Conservation (phyloP, 108 stramenopile species). For the Fragilaria crotonensis region DNA sequence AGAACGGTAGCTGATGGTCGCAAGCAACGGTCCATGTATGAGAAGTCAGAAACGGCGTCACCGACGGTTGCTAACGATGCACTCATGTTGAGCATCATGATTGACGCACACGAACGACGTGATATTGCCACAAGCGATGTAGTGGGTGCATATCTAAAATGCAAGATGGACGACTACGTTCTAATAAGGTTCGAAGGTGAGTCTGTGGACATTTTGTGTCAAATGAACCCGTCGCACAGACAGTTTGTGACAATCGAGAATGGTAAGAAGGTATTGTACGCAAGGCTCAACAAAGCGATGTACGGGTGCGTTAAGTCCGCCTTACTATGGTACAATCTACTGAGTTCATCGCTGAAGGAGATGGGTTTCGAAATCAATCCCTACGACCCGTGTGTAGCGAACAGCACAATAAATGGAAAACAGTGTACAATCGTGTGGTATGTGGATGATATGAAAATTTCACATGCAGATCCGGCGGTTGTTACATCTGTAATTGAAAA, state of each 20-base stretch:
- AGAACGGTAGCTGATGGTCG: slow-evolving; percentile 28
- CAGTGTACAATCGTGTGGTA: slow-evolving; percentile 23
- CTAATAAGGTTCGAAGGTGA: slow-evolving; percentile 7
- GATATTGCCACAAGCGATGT: slow-evolving; percentile 24
- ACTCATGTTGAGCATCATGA: slow-evolving; percentile 21
- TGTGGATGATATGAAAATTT: slow-evolving; percentile 31
- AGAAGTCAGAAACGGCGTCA: slow-evolving; percentile 24
- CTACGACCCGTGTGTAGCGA: slow-evolving; percentile 38
- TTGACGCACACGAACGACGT: slow-evolving; percentile 27
- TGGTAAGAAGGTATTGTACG: slow-evolving; percentile 18
- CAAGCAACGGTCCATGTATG: slow-evolving; percentile 21
- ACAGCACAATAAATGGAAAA: slow-evolving; percentile 12
- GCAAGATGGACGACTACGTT: slow-evolving; percentile 10
- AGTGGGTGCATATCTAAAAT: slow-evolving; percentile 32
- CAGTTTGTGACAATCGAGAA: slow-evolving; percentile 12
- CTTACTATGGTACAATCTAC: slow-evolving; percentile 12
- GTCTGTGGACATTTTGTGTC: slow-evolving; percentile 3
- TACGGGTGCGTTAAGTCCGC: slow-evolving; percentile 16
- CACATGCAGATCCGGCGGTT: too few species aligned
- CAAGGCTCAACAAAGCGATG: slow-evolving; percentile 15
- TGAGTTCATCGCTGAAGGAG: not conserved
- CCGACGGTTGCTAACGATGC: slow-evolving; percentile 29
- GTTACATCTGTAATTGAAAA: too few species aligned
- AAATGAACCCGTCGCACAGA: slow-evolving; percentile 13
- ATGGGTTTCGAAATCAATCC: slow-evolving; percentile 35